Evolutionary conservation across 2,329 filamentous ascomycete species (phyloP), one percentile per base, ranked within the genome.

Genomic region (Penicillium psychrosexuale): DNA sequence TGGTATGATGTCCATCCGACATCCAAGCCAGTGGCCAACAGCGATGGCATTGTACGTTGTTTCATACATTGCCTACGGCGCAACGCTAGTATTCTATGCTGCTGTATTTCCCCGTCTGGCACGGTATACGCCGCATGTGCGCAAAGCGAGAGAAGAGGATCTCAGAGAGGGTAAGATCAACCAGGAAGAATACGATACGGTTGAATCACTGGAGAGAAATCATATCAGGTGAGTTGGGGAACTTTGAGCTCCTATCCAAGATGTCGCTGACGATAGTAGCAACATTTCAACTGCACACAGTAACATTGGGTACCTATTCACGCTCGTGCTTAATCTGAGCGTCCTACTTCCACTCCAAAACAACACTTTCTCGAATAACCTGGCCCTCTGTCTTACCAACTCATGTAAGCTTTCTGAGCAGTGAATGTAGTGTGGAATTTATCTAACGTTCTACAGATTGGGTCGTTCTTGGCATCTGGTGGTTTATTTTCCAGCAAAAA

Each of bases 221-320:
- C 74, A 76, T 54, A 74, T 76, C 40, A 75, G 69, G 70, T 70
- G 56, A 34, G 34, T 44, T 28, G 8, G 8, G 1, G 3, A 38
- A 43, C 3, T 36, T 34, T 40, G 45, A 31, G 8, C 3, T 19
- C n/a, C 8, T 45, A 12, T 19, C n/a, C 11, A 8, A 3, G 3
- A 28, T 28, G 3, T 27, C 40, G 19, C 55, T 66, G 31, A 66
- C 22, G 3, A 24, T 9, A 39, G 6, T 40, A 72, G 73, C 58
- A 75, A 72, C 49, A 67, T 75, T 8, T 76, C 72, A 3, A 76
- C 73, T n/a, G 73, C 73, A 1, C 74, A 77, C 53, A 75, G 72
- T 31, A 76, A 76, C 49, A 75, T 76, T 24, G 73, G 75, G 28
- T 77, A 76, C 51, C 55, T 76, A 22, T 55, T 75, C 11, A 74